A percentile compares a stretch with the other conserved stretches of the same genome.
Conservation (phyloP, 169 alveolate genomes). For the Plasmodium vinckei region DNA sequence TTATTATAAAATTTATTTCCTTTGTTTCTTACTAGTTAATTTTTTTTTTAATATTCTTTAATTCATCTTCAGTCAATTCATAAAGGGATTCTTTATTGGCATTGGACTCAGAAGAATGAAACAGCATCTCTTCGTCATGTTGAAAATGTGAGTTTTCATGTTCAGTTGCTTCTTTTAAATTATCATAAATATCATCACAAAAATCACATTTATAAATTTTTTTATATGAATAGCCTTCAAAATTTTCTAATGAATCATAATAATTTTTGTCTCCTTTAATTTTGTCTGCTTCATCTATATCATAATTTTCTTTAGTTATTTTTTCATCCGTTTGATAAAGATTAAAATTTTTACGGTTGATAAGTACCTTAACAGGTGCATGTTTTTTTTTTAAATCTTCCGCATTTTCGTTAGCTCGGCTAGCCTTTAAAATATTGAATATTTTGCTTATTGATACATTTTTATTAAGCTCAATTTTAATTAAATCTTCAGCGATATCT, state of each 20-base stretch:
- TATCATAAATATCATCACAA: conserved; percentile 59
- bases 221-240: conserved; percentile 71
- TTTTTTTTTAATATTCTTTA: neutral
- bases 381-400: neutral
- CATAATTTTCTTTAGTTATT: neutral
- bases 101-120: conserved; percentile 1
- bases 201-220: conserved; percentile 70
- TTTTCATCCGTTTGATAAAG: neutral
- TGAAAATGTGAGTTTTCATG: conserved; percentile 71
- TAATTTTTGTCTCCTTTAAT: conserved; percentile 46
- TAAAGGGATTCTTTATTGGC: conserved; percentile 12
- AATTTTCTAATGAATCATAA: conserved; percentile 46
- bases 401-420: neutral
- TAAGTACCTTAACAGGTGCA: conserved; percentile 26
- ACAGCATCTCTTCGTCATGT: conserved; percentile 40
- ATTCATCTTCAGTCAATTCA: conserved; percentile 11
- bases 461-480: conserved; percentile 54
- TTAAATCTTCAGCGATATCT: conserved; percentile 66
- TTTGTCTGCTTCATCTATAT: too few species aligned
- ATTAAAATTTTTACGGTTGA: conserved; percentile 35
- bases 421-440: conserved; percentile 33
- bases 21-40: conserved; percentile 36
- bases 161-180: conserved; percentile 41
- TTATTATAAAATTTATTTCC: too few species aligned
- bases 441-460: conserved; percentile 34